These are phyloP conservation scores for Wallacemonas sp. DNA, from an alignment of 208 protist species.

Conservation along the genomic window DNA sequence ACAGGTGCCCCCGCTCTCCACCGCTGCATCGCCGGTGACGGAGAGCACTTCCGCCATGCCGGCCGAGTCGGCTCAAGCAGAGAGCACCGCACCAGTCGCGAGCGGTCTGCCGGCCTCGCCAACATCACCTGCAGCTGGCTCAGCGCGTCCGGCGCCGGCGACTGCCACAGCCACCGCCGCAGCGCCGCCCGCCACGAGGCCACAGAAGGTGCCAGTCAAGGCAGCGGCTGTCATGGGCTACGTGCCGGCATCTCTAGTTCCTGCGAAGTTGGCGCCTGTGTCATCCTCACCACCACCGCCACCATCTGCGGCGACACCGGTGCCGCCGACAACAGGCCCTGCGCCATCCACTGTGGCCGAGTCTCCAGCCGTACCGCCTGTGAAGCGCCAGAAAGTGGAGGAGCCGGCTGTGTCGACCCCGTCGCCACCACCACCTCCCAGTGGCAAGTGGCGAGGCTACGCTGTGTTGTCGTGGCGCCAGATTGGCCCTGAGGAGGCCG, in stretches of 20 bases:
- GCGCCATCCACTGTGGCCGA: too few species aligned
- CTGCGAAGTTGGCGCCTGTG: background rate
- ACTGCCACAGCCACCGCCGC: background rate
- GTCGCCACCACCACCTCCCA: background rate
- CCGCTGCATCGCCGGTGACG: too few species aligned
- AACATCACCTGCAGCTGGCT: background rate
- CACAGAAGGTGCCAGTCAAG: constrained; percentile 7
- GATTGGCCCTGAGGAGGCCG: constrained; percentile 38
- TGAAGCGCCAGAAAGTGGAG: background rate
- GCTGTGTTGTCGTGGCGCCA: constrained; percentile 58
- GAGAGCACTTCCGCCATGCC: too few species aligned
- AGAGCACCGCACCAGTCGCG: background rate
- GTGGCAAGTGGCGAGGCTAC: constrained; percentile 43
- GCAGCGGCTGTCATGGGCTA: background rate
- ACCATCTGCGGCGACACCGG: too few species aligned
- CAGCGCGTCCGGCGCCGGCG: background rate
- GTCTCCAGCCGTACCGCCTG: too few species aligned
- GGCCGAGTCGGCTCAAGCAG: too few species aligned
- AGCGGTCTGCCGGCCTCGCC: background rate
- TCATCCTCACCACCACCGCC: background rate
- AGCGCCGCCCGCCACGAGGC: background rate
- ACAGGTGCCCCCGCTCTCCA: background rate
- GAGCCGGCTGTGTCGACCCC: background rate
- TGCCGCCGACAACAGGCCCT: too few species aligned
- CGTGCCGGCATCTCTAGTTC: background rate